Conservation (phyloP, 768 basidiomycete genomes). For the Hygrocybe punicea region DNA sequence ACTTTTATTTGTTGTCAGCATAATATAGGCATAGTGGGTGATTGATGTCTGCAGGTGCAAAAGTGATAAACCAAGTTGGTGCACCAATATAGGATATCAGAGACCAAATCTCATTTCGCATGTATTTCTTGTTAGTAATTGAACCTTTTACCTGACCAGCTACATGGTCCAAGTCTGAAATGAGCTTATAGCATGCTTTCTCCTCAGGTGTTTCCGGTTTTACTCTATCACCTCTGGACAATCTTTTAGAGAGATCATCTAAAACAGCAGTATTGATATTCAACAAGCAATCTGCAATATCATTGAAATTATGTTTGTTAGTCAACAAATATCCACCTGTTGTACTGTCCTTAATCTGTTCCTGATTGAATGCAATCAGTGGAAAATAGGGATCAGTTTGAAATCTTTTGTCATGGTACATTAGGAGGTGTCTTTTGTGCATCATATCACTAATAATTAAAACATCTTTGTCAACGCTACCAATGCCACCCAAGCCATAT, state of each 20-base stretch:
- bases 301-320: conserved; percentile 24
- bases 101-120: conserved; percentile 26
- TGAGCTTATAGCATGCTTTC: conserved; percentile 32
- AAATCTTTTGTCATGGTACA: conserved; percentile 41
- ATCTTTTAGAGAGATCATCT: conserved; percentile 12
- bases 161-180: conserved; percentile 37
- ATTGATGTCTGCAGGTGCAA: conserved; percentile 29
- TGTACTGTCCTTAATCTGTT: conserved; percentile 33
- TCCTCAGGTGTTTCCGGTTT: conserved; percentile 30
- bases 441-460: conserved; percentile 3
- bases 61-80: conserved; percentile 29
- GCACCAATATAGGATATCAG: conserved; percentile 19
- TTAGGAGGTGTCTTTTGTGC: conserved; percentile 26
- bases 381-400: conserved; percentile 37
- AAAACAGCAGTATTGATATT: conserved; percentile 23
- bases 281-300: conserved; percentile 21
- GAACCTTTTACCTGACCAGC: conserved; percentile 31
- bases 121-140: conserved; percentile 21
- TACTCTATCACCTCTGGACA: conserved; percentile 24
- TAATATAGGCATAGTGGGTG: conserved; percentile 35
- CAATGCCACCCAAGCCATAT: conserved; percentile 25
- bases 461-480: conserved; percentile 6
- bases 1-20: conserved; percentile 19
- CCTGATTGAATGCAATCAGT: conserved; percentile 39
- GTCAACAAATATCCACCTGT: conserved; percentile 28